A percentile compares a stretch with the other conserved stretches of the same genome.
Evolutionary conservation across 805 yeast species (phyloP).

Genomic region (Hanseniaspora lachancei): DNA sequence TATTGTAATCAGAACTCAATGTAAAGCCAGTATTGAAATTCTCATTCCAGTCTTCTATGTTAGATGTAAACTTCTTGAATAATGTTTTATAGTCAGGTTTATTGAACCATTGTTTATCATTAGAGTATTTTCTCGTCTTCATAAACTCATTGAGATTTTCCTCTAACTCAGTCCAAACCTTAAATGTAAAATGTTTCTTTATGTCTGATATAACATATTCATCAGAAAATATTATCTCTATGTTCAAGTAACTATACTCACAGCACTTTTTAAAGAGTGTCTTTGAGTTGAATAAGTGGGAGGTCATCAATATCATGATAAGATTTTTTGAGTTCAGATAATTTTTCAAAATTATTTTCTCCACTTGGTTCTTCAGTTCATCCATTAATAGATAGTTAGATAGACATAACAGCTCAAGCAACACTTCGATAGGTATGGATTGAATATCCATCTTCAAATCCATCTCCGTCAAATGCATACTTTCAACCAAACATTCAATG

Average conservation of each 20-base stretch:
- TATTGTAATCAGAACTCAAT: background rate
- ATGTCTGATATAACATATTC: slow-evolving; percentile 23
- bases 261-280: slow-evolving; percentile 48
- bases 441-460: slow-evolving; percentile 11
- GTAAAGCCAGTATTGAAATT: background rate
- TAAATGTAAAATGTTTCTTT: slow-evolving; percentile 19
- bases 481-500: slow-evolving; percentile 39
- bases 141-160: slow-evolving; percentile 12
- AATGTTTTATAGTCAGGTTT: background rate
- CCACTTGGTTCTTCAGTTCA: slow-evolving; percentile 48
- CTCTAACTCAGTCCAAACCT: slow-evolving; percentile 22
- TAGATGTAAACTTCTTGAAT: background rate
- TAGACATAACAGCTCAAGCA: slow-evolving; percentile 22
- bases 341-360: slow-evolving; percentile 40
- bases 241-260: slow-evolving; percentile 55
- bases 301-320: slow-evolving; percentile 39
- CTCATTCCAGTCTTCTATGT: background rate
- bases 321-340: slow-evolving; percentile 50
- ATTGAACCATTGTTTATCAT: slow-evolving; percentile 1
- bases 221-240: slow-evolving; percentile 48
- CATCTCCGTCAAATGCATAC: slow-evolving; percentile 39
- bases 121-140: background rate
- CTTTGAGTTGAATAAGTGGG: slow-evolving; percentile 38
- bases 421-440: slow-evolving; percentile 16
- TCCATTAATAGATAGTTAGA: slow-evolving; percentile 52